Conservation (phyloP, 2,329 filamentous ascomycete genomes). For the Nemania sp. region DNA sequence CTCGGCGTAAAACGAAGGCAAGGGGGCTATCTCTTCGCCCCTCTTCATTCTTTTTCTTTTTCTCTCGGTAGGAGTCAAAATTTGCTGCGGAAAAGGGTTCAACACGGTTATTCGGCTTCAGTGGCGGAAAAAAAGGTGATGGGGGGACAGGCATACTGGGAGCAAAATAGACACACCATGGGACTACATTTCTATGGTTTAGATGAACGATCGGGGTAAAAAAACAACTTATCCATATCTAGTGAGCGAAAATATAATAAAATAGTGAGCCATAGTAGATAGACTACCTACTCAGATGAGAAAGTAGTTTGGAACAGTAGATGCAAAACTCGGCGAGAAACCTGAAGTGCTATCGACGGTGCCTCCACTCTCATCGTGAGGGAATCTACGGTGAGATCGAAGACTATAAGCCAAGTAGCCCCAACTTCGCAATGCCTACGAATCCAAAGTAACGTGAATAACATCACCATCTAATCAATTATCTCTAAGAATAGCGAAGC, state of each 20-base stretch:
- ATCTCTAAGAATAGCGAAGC: conserved; percentile 15
- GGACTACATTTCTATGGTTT: background rate
- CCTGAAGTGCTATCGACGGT: background rate
- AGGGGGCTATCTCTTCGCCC: too few species aligned
- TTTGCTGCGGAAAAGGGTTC: too few species aligned
- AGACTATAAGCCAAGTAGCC: background rate
- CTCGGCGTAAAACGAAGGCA: background rate
- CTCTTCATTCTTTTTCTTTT: too few species aligned
- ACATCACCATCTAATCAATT: conserved; percentile 8
- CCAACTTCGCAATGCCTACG: background rate
- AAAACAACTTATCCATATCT: background rate
- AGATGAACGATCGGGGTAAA: background rate
- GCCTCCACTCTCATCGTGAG: background rate
- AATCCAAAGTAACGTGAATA: background rate
- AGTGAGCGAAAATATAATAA: background rate
- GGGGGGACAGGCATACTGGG: background rate
- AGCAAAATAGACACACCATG: background rate
- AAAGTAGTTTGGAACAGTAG: background rate
- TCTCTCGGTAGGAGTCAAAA: too few species aligned
- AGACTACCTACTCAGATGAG: background rate
- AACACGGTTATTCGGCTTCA: too few species aligned
- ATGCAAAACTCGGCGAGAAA: background rate
- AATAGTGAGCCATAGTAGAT: background rate
- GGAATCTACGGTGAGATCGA: background rate
- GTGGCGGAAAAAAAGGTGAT: background rate